A percentile compares a stretch with the other conserved stretches of the same genome.
These are phyloP conservation scores for Rhazya stricta DNA, from an alignment of 257 asterid genomes.

Conservation along the genomic window DNA sequence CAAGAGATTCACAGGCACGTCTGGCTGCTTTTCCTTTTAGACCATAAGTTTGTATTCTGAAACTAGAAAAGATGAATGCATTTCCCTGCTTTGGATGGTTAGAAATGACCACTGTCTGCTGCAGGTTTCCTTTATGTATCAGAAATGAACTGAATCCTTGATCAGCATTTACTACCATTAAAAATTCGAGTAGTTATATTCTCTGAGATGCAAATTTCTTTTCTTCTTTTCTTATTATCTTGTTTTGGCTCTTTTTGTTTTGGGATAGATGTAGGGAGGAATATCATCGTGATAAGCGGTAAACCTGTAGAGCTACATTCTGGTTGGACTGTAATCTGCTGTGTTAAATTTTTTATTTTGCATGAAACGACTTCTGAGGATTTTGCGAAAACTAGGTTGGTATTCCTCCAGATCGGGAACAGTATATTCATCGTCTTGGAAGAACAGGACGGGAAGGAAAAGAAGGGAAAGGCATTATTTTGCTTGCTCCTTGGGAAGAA, in stretches of 20 bases:
- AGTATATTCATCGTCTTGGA: constrained; percentile 86
- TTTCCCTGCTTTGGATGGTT: neutral
- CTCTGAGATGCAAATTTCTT: neutral
- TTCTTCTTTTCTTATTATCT: neutral
- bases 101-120: neutral
- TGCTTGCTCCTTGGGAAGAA: constrained; percentile 94
- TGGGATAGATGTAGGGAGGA: neutral
- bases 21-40: neutral
- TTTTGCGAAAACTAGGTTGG: constrained; percentile 52
- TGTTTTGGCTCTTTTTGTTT: too few species aligned
- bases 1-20: neutral
- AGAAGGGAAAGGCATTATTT: constrained; percentile 65
- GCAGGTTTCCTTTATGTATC: neutral
- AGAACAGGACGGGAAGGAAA: constrained; percentile 93
- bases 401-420: constrained; percentile 74
- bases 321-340: neutral
- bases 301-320: neutral
- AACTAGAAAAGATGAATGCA: neutral
- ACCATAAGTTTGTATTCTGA: too few species aligned
- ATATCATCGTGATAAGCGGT: neutral
- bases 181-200: neutral
- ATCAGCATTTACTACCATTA: neutral
- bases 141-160: neutral
- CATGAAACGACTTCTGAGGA: neutral
- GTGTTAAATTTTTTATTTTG: neutral